phyloP scores from a whole-genome alignment of 1,139 yeast species.

The Candida sanyaensis region DNA sequence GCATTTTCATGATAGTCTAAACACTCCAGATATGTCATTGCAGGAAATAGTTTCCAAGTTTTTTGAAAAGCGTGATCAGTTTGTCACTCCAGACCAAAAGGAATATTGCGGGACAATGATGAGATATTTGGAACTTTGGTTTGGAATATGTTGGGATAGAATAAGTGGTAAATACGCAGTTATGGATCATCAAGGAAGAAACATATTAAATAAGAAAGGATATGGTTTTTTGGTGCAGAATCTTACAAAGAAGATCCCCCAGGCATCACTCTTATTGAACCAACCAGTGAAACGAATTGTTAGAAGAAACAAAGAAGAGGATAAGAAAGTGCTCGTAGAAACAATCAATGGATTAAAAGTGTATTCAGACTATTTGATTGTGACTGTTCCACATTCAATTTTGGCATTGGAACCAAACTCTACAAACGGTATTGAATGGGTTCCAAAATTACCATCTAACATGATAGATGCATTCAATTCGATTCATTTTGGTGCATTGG shows the following conservation, averaged over 20 bases:
- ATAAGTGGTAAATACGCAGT: slow-evolving; percentile 69
- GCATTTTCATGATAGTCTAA: slow-evolving; percentile 47
- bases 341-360: slow-evolving; percentile 21
- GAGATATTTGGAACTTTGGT: slow-evolving; percentile 73
- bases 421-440: slow-evolving; percentile 54
- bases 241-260: slow-evolving; percentile 42
- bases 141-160: slow-evolving; percentile 66
- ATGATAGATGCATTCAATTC: slow-evolving; percentile 47
- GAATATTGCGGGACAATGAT: slow-evolving; percentile 50
- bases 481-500: slow-evolving; percentile 70
- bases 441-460: slow-evolving; percentile 54
- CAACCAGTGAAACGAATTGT: slow-evolving; percentile 50
- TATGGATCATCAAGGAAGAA: slow-evolving; percentile 73
- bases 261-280: slow-evolving; percentile 38
- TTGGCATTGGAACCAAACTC: slow-evolving; percentile 40
- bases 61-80: slow-evolving; percentile 42
- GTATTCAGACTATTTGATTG: slow-evolving; percentile 55
- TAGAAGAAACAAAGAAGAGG: slow-evolving; percentile 17
- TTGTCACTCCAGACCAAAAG: slow-evolving; percentile 55
- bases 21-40: slow-evolving; percentile 51
- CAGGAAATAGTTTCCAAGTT: slow-evolving; percentile 49
- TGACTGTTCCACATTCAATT: slow-evolving; percentile 77
- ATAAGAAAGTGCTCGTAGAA: slow-evolving; percentile 20
- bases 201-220: slow-evolving; percentile 64
- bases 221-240: slow-evolving; percentile 53